Evolutionary conservation across 441 rosid genomes (phyloP).

Genomic region (Corymbia citriodora): DNA sequence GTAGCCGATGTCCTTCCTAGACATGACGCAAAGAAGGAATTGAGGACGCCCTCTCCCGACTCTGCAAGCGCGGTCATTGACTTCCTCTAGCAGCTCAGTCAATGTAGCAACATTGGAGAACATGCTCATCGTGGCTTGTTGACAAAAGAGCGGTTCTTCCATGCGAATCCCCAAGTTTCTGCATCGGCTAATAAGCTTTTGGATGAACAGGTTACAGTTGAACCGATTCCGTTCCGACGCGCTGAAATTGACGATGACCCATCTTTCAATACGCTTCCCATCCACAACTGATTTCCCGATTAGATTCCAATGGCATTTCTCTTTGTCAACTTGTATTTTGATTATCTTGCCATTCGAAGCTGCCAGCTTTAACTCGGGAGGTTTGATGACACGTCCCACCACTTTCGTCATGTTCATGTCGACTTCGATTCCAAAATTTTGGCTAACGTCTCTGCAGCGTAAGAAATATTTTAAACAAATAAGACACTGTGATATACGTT

Average conservation of each 20-base stretch:
- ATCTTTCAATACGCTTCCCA: constrained; percentile 54
- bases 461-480: not conserved
- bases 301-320: constrained; percentile 80
- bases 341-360: constrained; percentile 28
- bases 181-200: constrained; percentile 38
- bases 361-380: constrained; percentile 62
- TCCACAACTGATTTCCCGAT: constrained; percentile 50
- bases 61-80: constrained; percentile 20
- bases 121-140: constrained; percentile 31
- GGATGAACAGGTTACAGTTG: constrained; percentile 25
- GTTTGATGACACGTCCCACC: constrained; percentile 59
- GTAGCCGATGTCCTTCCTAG: constrained; percentile 52
- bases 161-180: constrained; percentile 50
- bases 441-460: constrained; percentile 34
- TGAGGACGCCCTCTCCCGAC: constrained; percentile 27
- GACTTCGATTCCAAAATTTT: constrained; percentile 65
- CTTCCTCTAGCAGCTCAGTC: constrained; percentile 28
- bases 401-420: constrained; percentile 53
- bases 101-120: constrained; percentile 34
- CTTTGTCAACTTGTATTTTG: constrained; percentile 42
- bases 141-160: constrained; percentile 33
- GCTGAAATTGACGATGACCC: constrained; percentile 74
- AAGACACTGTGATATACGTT: too few relatives aligned
- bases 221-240: constrained; percentile 14
- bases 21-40: constrained; percentile 73